phyloP scores from a whole-genome alignment of 2,329 filamentous ascomycete genomes.

The Exophiala mesophila region DNA sequence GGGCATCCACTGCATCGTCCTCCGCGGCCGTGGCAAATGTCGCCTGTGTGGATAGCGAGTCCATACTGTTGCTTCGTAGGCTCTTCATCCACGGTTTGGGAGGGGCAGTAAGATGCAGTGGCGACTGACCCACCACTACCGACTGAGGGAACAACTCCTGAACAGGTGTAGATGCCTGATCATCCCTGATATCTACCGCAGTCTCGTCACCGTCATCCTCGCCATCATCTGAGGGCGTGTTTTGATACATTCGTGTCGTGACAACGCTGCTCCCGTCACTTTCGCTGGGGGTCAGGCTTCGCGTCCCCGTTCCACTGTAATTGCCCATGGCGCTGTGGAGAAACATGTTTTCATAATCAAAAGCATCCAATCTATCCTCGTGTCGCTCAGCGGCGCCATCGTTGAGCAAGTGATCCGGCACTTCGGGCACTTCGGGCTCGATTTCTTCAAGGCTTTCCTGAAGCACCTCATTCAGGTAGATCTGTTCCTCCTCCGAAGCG shows the following conservation, averaged over 20 bases:
- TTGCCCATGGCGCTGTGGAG: conserved; percentile 85
- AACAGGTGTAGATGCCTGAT: conserved; percentile 12
- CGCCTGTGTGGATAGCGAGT: conserved; percentile 56
- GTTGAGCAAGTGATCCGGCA: conserved; percentile 24
- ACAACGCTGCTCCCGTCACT: conserved; percentile 23
- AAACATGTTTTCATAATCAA: conserved; percentile 96
- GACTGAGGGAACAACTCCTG: conserved; percentile 22
- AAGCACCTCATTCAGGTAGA: conserved; percentile 50
- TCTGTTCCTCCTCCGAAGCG: conserved; percentile 33
- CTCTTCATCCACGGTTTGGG: conserved; percentile 19
- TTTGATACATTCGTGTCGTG: conserved; percentile 21
- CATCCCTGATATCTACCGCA: conserved; percentile 6
- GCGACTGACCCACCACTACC: neutral
- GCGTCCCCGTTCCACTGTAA: conserved; percentile 30
- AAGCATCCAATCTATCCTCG: conserved; percentile 89
- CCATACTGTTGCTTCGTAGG: conserved; percentile 50
- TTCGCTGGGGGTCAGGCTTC: conserved; percentile 21
- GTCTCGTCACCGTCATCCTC: conserved; percentile 26
- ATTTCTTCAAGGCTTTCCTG: conserved; percentile 36
- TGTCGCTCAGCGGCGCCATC: conserved; percentile 64
- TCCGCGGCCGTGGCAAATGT: conserved; percentile 62
- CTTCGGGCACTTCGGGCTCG: conserved; percentile 33
- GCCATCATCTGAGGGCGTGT: conserved; percentile 21
- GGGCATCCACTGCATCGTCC: conserved; percentile 33
- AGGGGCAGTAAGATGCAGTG: conserved; percentile 5